Conservation (phyloP, 73 alveolate species). For the Urostyla sp. region DNA sequence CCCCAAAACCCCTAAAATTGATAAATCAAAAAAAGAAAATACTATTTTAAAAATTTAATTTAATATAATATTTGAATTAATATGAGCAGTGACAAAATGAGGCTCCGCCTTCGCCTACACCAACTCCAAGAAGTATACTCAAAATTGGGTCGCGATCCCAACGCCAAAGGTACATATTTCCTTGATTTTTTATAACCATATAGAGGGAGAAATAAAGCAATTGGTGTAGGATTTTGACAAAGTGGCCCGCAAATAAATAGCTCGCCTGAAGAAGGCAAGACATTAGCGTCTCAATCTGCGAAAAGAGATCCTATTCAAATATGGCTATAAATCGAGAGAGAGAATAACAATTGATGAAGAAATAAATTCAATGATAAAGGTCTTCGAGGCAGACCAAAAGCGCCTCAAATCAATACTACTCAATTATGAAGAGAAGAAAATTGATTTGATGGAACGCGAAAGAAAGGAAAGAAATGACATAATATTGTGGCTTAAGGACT, state of each 20-base stretch:
- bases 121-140: background rate
- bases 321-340: constrained; percentile 49
- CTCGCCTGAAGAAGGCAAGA: constrained; percentile 43
- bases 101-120: constrained; percentile 18
- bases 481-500: constrained; percentile 16
- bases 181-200: background rate
- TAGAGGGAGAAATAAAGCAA: constrained; percentile 40
- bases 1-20: too few species aligned
- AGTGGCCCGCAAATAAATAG: constrained; percentile 30
- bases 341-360: constrained; percentile 59
- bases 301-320: constrained; percentile 22
- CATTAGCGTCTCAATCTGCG: constrained; percentile 30
- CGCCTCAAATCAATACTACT: constrained; percentile 11
- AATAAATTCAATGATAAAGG: constrained; percentile 54
- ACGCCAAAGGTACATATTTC: constrained; percentile 43
- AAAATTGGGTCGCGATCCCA: constrained; percentile 36
- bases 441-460: constrained; percentile 37
- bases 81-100: constrained; percentile 45
- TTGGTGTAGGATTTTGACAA: constrained; percentile 47
- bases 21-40: too few species aligned
- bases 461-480: constrained; percentile 25
- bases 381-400: constrained; percentile 51
- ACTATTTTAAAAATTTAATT: background rate
- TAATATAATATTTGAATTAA: constrained; percentile 9
- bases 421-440: constrained; percentile 45